Evolutionary conservation across 352 stramenopile genomes (phyloP).

Genomic region (Globisporangium nodosum): DNA sequence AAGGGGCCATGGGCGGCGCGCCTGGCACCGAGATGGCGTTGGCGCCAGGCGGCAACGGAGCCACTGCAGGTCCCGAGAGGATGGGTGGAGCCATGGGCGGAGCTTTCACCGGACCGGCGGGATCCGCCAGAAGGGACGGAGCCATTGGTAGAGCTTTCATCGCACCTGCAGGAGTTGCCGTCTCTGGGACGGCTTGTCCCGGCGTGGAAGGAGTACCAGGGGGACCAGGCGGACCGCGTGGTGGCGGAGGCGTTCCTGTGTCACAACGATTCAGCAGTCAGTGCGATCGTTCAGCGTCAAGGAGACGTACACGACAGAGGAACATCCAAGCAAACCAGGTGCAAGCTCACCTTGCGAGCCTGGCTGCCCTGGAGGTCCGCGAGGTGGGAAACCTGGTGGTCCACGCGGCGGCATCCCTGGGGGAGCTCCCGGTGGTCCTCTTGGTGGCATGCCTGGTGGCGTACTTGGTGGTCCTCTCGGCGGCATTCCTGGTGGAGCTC

Average conservation of each 20-base stretch:
- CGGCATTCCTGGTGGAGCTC: conserved; percentile 5
- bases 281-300: neutral
- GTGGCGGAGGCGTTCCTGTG: conserved; percentile 3
- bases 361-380: conserved; percentile 9
- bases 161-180: conserved; percentile 44
- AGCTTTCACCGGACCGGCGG: conserved; percentile 34
- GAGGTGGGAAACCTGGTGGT: conserved; percentile 17
- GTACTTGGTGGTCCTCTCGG: conserved; percentile 6
- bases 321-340: neutral
- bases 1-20: conserved; percentile 45
- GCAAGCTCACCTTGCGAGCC: neutral
- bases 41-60: conserved; percentile 47
- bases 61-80: conserved; percentile 54
- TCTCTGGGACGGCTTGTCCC: conserved; percentile 22
- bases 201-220: conserved; percentile 3
- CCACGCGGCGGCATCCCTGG: conserved; percentile 15
- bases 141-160: conserved; percentile 52
- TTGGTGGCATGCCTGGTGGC: neutral
- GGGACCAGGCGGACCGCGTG: conserved; percentile 9
- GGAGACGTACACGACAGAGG: neutral
- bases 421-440: conserved; percentile 10
- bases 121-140: conserved; percentile 39
- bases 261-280: neutral
- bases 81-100: conserved; percentile 52
- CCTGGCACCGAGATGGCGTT: conserved; percentile 55